Conservation (phyloP, 2,329 filamentous ascomycete species). For the Simplicillium sp. region DNA sequence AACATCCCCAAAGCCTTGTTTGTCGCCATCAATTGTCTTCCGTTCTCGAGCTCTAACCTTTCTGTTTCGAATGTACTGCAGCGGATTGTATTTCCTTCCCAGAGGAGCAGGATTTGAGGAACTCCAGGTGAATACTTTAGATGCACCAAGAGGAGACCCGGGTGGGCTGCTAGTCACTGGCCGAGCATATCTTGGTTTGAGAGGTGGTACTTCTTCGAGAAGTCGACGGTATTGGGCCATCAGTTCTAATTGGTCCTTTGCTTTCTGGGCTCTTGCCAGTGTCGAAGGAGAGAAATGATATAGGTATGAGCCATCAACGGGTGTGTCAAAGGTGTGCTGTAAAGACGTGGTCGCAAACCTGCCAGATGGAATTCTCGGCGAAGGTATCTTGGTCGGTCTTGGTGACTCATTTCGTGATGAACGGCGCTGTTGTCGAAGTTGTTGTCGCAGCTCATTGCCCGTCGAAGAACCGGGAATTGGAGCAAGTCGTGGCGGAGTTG, state of each 20-base stretch:
- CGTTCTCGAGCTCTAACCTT: slow-evolving; percentile 75
- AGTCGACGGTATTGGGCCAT: slow-evolving; percentile 76
- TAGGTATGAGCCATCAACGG: slow-evolving; percentile 36
- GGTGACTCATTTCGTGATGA: slow-evolving; percentile 54
- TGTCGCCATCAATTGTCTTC: slow-evolving; percentile 61
- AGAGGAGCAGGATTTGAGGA: slow-evolving; percentile 20
- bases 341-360: slow-evolving; percentile 33
- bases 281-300: slow-evolving; percentile 73
- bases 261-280: slow-evolving; percentile 71
- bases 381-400: slow-evolving; percentile 32
- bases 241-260: slow-evolving; percentile 76
- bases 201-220: slow-evolving; percentile 66
- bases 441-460: slow-evolving; percentile 53
- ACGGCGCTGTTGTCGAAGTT: slow-evolving; percentile 63
- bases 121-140: slow-evolving; percentile 5
- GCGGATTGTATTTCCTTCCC: slow-evolving; percentile 75
- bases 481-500: slow-evolving; percentile 37
- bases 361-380: slow-evolving; percentile 30
- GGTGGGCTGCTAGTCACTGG: slow-evolving; percentile 30
- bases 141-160: slow-evolving; percentile 23
- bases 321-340: slow-evolving; percentile 35
- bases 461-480: slow-evolving; percentile 42
- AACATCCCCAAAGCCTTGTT: slow-evolving; percentile 69
- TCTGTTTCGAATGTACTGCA: slow-evolving; percentile 87
- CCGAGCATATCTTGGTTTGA: slow-evolving; percentile 39